These are phyloP conservation scores for Clavispora vitiphila DNA, from an alignment of 805 yeast species.

Conservation along the genomic window DNA sequence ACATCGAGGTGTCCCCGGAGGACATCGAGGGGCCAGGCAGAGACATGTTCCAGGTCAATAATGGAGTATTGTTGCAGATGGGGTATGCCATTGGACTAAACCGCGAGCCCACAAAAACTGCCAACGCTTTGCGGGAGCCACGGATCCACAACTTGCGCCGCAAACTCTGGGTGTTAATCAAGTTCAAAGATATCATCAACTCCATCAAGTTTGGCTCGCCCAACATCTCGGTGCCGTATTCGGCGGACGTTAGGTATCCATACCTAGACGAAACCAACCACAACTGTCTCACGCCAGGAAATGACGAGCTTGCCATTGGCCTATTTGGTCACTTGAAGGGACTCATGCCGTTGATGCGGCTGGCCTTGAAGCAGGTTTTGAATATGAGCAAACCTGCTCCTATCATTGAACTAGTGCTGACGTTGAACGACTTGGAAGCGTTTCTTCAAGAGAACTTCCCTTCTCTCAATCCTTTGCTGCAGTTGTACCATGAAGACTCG, in stretches of 20 bases:
- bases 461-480: conserved; percentile 2
- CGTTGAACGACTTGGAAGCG: conserved; percentile 9
- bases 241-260: conserved; percentile 10
- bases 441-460: conserved; percentile 2
- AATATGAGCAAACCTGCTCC: conserved; percentile 1
- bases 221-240: conserved; percentile 3
- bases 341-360: conserved; percentile 4
- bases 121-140: conserved; percentile 5
- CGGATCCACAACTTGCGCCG: conserved; percentile 11
- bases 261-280: conserved; percentile 3
- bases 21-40: conserved; percentile 16
- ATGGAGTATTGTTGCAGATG: conserved; percentile 14
- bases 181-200: conserved; percentile 8
- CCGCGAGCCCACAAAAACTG: conserved; percentile 11
- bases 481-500: conserved; percentile 2
- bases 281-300: conserved; percentile 4
- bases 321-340: conserved; percentile 3
- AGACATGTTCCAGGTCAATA: conserved; percentile 12
- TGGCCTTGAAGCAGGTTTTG: conserved; percentile 3
- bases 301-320: conserved; percentile 1
- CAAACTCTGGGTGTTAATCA: conserved; percentile 14
- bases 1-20: conserved; percentile 14
- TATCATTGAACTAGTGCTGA: conserved; percentile 4
- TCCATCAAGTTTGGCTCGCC: conserved; percentile 13
- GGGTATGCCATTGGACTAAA: conserved; percentile 13